phyloP scores from a whole-genome alignment of 805 yeast species.

The Nakazawaea siamensis region DNA sequence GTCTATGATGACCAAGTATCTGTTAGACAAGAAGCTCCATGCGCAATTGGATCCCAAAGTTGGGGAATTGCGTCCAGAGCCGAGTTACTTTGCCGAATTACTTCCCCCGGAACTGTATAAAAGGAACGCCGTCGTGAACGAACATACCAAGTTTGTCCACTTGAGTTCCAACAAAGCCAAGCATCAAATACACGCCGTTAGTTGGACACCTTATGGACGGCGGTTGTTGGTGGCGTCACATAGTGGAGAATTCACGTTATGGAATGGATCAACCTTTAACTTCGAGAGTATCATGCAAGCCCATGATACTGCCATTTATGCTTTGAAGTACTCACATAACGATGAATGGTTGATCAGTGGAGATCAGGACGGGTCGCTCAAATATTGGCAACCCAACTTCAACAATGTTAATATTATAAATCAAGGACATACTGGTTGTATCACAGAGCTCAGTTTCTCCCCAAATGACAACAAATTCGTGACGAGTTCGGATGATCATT shows the following conservation, averaged over 20 bases:
- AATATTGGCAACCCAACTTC: conserved; percentile 97
- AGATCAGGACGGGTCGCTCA: conserved; percentile 84
- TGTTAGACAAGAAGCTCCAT: conserved; percentile 32
- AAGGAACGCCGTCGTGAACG: conserved; percentile 46
- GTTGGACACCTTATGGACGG: conserved; percentile 96
- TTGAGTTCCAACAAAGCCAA: conserved; percentile 84
- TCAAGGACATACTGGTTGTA: conserved; percentile 70
- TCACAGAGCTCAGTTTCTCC: conserved; percentile 81
- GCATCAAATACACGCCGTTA: conserved; percentile 83
- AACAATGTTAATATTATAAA: conserved; percentile 81
- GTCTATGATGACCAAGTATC: conserved; percentile 62
- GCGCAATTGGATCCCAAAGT: conserved; percentile 31
- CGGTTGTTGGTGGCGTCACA: conserved; percentile 83
- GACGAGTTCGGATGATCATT: conserved; percentile 90
- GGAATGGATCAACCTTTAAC: conserved; percentile 94
- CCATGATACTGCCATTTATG: conserved; percentile 82
- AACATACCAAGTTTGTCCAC: conserved; percentile 80
- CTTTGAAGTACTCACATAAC: conserved; percentile 74
- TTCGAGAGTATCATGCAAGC: conserved; percentile 98
- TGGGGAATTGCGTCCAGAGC: conserved; percentile 59
- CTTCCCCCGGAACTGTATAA: conserved; percentile 59
- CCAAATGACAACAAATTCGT: conserved; percentile 89
- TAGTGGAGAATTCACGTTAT: conserved; percentile 91
- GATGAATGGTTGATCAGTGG: conserved; percentile 95
- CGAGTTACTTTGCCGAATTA: conserved; percentile 53